Evolutionary conservation across 1,139 yeast species (phyloP), one percentile per base, ranked within the genome.

Genomic region (Yamadazyma blattariae): DNA sequence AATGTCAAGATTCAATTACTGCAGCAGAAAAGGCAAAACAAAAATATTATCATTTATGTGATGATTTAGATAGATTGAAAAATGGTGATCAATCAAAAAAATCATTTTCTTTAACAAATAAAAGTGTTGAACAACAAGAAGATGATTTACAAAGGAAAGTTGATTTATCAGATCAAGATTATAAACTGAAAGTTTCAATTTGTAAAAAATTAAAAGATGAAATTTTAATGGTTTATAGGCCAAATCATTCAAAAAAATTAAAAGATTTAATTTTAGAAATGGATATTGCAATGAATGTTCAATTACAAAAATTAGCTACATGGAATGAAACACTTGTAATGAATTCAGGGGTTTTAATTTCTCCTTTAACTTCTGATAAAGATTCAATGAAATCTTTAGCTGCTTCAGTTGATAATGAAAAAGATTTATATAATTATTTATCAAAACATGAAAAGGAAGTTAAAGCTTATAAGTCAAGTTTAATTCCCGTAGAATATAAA

Each of bases 21-120:
- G 74, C 79, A 28, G 96, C 96, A 1, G 96, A 88, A 43, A 89
- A 90, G 74, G 95, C 97, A 8, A 87, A 83, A 57, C 67, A 73
- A 34, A 87, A 84, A 55, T 90, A 90, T 57, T 78, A 76, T 53
- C 81, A 86, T 39, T 64, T 88, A 24, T 88, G 96, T 54, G 86
- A 82, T 37, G 97, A 92, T 50, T 75, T 88, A 59, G 97, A 92
- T 48, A 82, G 84, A 48, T 73, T 89, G 37, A 79, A 83, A 50
- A 77, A 82, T 35, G 74, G 84, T 0, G 97, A 90, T 53, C 96
- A 96, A 16, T 18, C 15, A 11, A 87, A 84, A 57, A 88, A 87
- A 54, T 77, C 82, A 14, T 82, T 92, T 50, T 82, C 90, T 22
- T 67, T 86, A 45, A 85, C 85, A 52, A 80, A 87, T 36, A 83